A percentile compares a stretch with the other conserved stretches of the same genome.
Conservation (phyloP, 306 rosid genomes). For the Quercus ilex region DNA sequence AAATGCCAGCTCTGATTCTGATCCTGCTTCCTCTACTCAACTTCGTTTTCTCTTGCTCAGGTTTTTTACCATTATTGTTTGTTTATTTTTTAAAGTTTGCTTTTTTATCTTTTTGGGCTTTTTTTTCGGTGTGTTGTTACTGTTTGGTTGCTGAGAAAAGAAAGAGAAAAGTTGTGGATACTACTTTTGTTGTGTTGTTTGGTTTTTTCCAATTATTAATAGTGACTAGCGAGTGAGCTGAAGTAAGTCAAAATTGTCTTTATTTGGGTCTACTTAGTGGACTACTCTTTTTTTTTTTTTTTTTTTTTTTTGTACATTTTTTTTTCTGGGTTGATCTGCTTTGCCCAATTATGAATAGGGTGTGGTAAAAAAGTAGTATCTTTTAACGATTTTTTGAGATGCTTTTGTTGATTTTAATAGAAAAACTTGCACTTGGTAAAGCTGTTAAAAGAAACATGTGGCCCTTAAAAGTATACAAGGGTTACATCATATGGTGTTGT, state of each 20-base stretch:
- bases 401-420: background rate
- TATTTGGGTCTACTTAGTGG: background rate
- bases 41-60: conserved; percentile 52
- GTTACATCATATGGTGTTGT: background rate
- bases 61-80: conserved; percentile 18
- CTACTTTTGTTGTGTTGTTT: background rate
- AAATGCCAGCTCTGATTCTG: conserved; percentile 51
- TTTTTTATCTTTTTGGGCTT: background rate
- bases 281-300: background rate
- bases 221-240: no score
- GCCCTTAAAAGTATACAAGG: background rate
- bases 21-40: conserved; percentile 41
- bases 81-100: no score
- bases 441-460: background rate
- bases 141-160: conserved; percentile 3
- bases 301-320: background rate
- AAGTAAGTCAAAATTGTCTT: background rate
- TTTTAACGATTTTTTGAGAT: background rate
- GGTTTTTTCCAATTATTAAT: background rate
- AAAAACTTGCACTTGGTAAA: background rate
- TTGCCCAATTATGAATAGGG: background rate
- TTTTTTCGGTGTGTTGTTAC: background rate
- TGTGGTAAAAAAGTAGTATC: background rate
- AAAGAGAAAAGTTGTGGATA: background rate
- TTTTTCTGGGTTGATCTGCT: background rate